A percentile compares a stretch with the other conserved stretches of the same genome.
Conservation (phyloP, 768 basidiomycete genomes). For the Harrya chromipes region DNA sequence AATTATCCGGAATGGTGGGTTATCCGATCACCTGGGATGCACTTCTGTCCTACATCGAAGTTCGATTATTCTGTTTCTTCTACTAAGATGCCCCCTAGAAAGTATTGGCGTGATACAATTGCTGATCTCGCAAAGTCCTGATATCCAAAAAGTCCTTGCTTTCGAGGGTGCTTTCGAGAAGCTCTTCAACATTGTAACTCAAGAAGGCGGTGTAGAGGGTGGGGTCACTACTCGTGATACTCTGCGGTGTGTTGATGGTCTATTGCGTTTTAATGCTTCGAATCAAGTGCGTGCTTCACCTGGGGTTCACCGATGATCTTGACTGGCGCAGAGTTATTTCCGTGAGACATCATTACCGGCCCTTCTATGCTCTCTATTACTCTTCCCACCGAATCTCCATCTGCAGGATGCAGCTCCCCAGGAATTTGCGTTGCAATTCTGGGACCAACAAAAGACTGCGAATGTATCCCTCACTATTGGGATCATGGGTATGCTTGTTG, state of each 20-base stretch:
- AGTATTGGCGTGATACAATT: slow-evolving; percentile 78
- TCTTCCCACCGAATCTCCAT: slow-evolving; percentile 64
- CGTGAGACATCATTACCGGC: slow-evolving; percentile 79
- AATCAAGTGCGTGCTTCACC: slow-evolving; percentile 67
- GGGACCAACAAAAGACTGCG: slow-evolving; percentile 87
- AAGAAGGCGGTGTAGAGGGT: slow-evolving; percentile 91
- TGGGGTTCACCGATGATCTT: slow-evolving; percentile 5
- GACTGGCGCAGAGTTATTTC: slow-evolving; percentile 80
- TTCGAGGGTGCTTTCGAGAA: slow-evolving; percentile 98
- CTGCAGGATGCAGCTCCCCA: slow-evolving; percentile 64
- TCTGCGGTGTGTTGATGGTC: slow-evolving; percentile 78
- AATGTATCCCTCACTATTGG: slow-evolving; percentile 80
- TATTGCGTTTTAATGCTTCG: slow-evolving; percentile 89
- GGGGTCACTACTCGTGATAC: slow-evolving; percentile 84
- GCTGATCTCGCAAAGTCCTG: slow-evolving; percentile 80
- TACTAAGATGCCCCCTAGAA: slow-evolving; percentile 48
- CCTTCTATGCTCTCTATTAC: slow-evolving; percentile 62
- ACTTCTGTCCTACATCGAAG: background rate
- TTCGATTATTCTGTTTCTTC: background rate
- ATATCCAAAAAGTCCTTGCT: slow-evolving; percentile 94
- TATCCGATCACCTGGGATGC: background rate
- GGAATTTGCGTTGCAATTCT: slow-evolving; percentile 93
- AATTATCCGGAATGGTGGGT: slow-evolving; percentile 83
- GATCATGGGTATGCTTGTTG: slow-evolving; percentile 82
- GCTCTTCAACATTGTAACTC: slow-evolving; percentile 81